Evolutionary conservation across 495 filamentous ascomycete genomes (phyloP).

Genomic region (Neurospora terricola): DNA sequence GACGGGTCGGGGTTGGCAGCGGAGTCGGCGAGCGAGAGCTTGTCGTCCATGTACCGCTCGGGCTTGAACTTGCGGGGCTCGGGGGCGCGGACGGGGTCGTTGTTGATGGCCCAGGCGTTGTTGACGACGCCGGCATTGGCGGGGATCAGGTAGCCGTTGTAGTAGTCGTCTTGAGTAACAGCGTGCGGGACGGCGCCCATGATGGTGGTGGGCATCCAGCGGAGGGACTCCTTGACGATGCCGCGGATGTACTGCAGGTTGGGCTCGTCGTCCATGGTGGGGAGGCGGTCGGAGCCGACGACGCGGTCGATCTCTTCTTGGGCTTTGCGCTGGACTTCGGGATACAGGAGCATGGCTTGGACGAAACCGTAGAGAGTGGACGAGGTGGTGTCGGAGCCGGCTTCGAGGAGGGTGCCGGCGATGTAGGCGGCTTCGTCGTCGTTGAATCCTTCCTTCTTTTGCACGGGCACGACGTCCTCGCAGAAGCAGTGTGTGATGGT

Average conservation of each 20-base stretch:
- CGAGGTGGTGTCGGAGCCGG: constrained; percentile 48
- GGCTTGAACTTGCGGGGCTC: constrained; percentile 30
- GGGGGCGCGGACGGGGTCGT: constrained; percentile 25
- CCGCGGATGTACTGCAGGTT: constrained; percentile 42
- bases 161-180: constrained; percentile 40
- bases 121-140: constrained; percentile 35
- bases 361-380: constrained; percentile 46
- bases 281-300: constrained; percentile 37
- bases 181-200: constrained; percentile 47
- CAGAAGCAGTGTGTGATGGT: constrained; percentile 30
- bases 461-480: constrained; percentile 28
- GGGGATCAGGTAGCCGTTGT: constrained; percentile 42
- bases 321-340: constrained; percentile 36
- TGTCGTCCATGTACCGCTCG: constrained; percentile 19
- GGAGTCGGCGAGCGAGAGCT: constrained; percentile 17
- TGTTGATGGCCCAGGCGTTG: constrained; percentile 39
- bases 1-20: constrained; percentile 23
- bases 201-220: constrained; percentile 50
- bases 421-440: constrained; percentile 35
- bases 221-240: constrained; percentile 46
- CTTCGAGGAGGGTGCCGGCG: constrained; percentile 44
- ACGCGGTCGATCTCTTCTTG: constrained; percentile 48
- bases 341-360: constrained; percentile 46
- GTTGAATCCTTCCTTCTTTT: constrained; percentile 28
- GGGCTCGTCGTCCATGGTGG: constrained; percentile 40